A percentile compares a stretch with the other conserved stretches of the same genome.
phyloP scores from a whole-genome alignment of 768 basidiomycete genomes.

The Lactarius vividus region DNA sequence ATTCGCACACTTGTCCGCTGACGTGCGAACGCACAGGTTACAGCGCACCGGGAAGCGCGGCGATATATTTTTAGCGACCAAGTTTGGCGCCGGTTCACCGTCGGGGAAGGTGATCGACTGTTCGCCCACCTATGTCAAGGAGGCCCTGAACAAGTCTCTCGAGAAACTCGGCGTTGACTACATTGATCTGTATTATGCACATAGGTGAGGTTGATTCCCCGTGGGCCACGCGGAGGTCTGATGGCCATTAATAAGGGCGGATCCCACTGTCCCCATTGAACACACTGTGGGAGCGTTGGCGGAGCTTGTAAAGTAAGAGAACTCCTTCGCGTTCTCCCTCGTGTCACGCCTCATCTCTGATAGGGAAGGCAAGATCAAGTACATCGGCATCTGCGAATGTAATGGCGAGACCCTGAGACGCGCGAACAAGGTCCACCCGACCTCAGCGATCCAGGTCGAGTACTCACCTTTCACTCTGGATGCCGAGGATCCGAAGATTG shows the following conservation, averaged over 20 bases:
- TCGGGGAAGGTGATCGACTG: constrained; percentile 28
- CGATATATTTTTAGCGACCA: constrained; percentile 46
- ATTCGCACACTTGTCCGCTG: neutral
- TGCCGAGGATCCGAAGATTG: constrained; percentile 37
- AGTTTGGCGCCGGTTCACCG: constrained; percentile 34
- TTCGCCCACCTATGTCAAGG: constrained; percentile 32
- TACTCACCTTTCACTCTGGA: constrained; percentile 39
- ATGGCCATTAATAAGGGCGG: constrained; percentile 2
- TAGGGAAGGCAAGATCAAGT: constrained; percentile 38
- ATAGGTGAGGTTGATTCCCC: constrained; percentile 28
- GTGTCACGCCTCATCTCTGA: neutral
- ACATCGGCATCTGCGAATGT: constrained; percentile 38
- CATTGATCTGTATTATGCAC: constrained; percentile 37
- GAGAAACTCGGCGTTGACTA: constrained; percentile 33
- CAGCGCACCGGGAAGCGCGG: constrained; percentile 51
- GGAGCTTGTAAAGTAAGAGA: constrained; percentile 34
- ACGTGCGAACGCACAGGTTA: constrained; percentile 41
- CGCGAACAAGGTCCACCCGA: constrained; percentile 39
- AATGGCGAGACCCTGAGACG: constrained; percentile 37
- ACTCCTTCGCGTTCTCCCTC: constrained; percentile 33
- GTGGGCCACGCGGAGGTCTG: neutral
- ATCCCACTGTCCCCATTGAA: constrained; percentile 25
- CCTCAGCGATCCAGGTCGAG: constrained; percentile 39
- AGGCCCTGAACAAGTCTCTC: constrained; percentile 32
- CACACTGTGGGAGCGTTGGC: constrained; percentile 26